phyloP scores from a whole-genome alignment of 169 alveolate species.

The Toxoplasma gondii region DNA sequence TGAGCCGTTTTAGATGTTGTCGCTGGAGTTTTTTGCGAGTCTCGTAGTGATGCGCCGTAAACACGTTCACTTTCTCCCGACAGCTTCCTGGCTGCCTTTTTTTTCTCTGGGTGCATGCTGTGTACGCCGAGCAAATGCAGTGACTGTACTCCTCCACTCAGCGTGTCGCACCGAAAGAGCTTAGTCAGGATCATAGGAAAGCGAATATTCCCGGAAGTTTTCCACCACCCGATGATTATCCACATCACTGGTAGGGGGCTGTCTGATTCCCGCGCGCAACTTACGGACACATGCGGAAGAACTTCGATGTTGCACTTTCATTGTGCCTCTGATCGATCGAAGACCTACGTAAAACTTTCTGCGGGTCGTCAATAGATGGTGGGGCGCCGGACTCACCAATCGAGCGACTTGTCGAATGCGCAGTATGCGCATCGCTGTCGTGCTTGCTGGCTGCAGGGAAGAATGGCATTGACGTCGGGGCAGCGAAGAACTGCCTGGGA shows the following conservation, averaged over 20 bases:
- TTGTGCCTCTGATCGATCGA: too few species aligned
- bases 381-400: neutral
- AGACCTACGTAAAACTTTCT: too few species aligned
- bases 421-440: neutral
- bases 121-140: neutral
- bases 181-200: neutral
- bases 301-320: too few species aligned
- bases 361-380: neutral
- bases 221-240: neutral
- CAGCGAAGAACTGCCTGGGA: constrained; percentile 72
- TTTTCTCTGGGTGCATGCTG: neutral
- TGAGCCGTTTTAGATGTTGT: too few species aligned
- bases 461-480: constrained; percentile 35
- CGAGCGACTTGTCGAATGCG: neutral
- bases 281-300: too few species aligned
- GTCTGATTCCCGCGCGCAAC: too few species aligned
- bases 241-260: too few species aligned
- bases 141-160: neutral
- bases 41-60: too few species aligned
- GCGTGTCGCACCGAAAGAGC: neutral
- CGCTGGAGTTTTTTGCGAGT: too few species aligned
- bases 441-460: constrained; percentile 24
- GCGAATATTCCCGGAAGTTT: neutral
- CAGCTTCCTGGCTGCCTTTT: too few species aligned
- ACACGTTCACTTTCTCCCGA: too few species aligned